Conservation (phyloP, 2,329 filamentous ascomycete species). For the Aureobasidium melanogenum region DNA sequence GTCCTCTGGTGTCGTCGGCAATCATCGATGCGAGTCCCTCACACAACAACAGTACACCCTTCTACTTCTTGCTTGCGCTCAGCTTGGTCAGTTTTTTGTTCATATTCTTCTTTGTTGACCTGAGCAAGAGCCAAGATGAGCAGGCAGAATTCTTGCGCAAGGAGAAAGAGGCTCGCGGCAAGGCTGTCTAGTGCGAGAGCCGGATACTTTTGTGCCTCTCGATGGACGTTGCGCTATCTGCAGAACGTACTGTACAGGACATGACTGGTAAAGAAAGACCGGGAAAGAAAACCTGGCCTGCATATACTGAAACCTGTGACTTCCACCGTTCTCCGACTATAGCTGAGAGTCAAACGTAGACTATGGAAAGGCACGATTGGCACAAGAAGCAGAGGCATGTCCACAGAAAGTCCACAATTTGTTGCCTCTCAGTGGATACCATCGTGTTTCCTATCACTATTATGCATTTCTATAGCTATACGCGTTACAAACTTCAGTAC, state of each 20-base stretch:
- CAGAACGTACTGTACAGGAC: neutral
- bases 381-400: no score
- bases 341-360: no score
- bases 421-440: no score
- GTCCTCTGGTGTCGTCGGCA: constrained; percentile 56
- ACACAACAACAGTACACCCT: constrained; percentile 53
- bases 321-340: no score
- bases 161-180: constrained; percentile 14
- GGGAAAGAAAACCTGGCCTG: no score
- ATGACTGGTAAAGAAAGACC: no score
- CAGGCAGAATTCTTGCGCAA: constrained; percentile 47
- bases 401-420: no score
- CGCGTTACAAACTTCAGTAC: no score
- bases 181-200: neutral
- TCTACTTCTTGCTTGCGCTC: constrained; percentile 56
- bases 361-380: no score
- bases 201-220: neutral
- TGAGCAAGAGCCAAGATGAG: constrained; percentile 52
- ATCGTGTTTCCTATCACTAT: no score
- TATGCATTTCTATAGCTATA: no score
- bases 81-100: constrained; percentile 47
- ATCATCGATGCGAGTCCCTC: constrained; percentile 55
- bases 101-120: constrained; percentile 48
- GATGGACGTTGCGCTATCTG: neutral
- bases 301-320: no score